Conservation (phyloP, 768 basidiomycete genomes). For the Plicaturopsis crispa region DNA sequence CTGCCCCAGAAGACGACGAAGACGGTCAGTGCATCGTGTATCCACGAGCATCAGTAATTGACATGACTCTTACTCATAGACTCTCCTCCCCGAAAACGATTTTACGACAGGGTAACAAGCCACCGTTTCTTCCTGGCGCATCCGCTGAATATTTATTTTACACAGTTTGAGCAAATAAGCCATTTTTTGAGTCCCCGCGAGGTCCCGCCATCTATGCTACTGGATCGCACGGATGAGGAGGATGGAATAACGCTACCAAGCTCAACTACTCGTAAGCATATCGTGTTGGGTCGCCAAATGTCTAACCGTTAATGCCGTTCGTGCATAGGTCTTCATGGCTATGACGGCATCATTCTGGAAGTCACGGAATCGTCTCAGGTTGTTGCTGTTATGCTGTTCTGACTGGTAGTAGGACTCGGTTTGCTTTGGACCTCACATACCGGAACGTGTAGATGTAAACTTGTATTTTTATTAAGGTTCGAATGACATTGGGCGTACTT, state of each 20-base stretch:
- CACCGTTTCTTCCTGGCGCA: not conserved
- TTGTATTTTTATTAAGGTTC: not conserved
- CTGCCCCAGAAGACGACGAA: slow-evolving; percentile 74
- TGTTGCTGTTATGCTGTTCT: slow-evolving; percentile 65
- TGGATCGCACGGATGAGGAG: slow-evolving; percentile 74
- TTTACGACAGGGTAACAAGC: slow-evolving; percentile 54
- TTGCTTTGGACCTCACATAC: too few relatives aligned
- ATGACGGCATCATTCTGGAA: slow-evolving; percentile 76
- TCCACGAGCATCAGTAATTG: too few relatives aligned
- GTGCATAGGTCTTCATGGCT: slow-evolving; percentile 40
- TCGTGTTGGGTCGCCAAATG: slow-evolving; percentile 4
- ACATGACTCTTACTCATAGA: slow-evolving; percentile 31
- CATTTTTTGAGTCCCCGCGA: slow-evolving; percentile 74
- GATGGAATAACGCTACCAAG: slow-evolving; percentile 62
- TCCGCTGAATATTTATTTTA: not conserved
- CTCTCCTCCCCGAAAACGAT: slow-evolving; percentile 66
- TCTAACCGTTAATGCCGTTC: slow-evolving; percentile 1
- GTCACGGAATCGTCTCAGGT: slow-evolving; percentile 75
- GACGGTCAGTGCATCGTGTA: slow-evolving; percentile 41
- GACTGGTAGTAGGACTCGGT: too few relatives aligned
- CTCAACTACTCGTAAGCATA: slow-evolving; percentile 55
- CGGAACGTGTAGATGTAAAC: too few relatives aligned
- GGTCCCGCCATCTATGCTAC: slow-evolving; percentile 69
- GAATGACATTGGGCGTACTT: not conserved
- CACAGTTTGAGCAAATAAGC: slow-evolving; percentile 68